Percentiles rank a stretch among this genome's conserved stretches.
Evolutionary conservation across 192 early-diverging fungal genomes (phyloP).

Genomic region (Linnemannia hyalina): DNA sequence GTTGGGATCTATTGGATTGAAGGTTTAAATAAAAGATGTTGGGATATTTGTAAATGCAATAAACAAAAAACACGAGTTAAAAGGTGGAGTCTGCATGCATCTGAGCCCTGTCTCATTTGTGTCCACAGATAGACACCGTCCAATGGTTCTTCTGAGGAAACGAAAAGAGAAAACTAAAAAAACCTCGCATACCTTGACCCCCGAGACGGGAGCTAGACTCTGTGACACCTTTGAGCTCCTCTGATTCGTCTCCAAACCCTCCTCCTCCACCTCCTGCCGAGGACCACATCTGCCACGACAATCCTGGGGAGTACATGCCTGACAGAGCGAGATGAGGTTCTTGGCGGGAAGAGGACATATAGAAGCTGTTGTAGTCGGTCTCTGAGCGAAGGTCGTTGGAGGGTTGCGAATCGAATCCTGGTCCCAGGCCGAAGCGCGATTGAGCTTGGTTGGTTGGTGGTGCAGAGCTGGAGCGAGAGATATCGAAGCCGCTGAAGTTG

Average conservation of each 20-base stretch:
- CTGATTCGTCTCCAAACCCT: constrained; percentile 36
- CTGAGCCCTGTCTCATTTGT: constrained; percentile 31
- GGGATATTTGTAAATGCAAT: background rate
- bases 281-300: constrained; percentile 77
- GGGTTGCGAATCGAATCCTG: constrained; percentile 56
- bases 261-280: constrained; percentile 42
- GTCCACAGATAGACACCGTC: background rate
- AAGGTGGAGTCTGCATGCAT: constrained; percentile 25
- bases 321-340: constrained; percentile 70
- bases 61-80: constrained; percentile 1
- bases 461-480: constrained; percentile 79
- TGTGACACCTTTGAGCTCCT: constrained; percentile 31
- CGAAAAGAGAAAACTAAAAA: background rate
- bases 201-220: constrained; percentile 12
- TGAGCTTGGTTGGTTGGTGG: constrained; percentile 76
- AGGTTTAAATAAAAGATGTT: background rate
- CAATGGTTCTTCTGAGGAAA: background rate
- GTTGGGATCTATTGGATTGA: constrained; percentile 5
- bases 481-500: constrained; percentile 50
- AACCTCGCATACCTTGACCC: constrained; percentile 18
- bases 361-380: constrained; percentile 75
- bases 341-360: constrained; percentile 66
- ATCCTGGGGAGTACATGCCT: constrained; percentile 72
- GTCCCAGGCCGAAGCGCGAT: constrained; percentile 63
- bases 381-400: constrained; percentile 70